Conservation (phyloP, 129 eudicot species). For the Flaveria sonorensis region DNA sequence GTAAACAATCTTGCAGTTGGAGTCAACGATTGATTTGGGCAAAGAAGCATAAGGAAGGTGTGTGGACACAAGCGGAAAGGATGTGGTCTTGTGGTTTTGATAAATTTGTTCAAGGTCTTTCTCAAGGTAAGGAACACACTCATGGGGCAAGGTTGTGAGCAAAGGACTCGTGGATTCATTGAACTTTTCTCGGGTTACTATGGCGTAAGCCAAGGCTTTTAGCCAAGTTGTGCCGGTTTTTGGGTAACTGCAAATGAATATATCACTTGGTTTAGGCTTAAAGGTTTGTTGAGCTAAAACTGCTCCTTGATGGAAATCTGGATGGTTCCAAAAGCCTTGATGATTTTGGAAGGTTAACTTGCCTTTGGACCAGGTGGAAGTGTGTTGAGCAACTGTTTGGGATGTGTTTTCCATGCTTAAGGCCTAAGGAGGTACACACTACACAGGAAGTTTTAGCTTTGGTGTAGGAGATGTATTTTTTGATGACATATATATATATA, state of each 20-base stretch:
- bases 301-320: not conserved
- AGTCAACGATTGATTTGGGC: slow-evolving; percentile 23
- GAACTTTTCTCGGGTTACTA: slow-evolving; percentile 17
- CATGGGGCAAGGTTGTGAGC: slow-evolving; percentile 27
- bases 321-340: slow-evolving; percentile 32
- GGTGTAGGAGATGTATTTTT: too few relatives aligned
- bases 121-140: slow-evolving; percentile 20
- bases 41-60: slow-evolving; percentile 39
- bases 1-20: slow-evolving; percentile 40
- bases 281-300: slow-evolving; percentile 32
- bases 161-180: slow-evolving; percentile 23
- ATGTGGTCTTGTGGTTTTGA: not conserved
- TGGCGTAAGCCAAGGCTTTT: slow-evolving; percentile 39
- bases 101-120: not conserved
- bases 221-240: slow-evolving; percentile 54
- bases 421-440: too few relatives aligned
- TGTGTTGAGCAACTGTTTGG: not conserved
- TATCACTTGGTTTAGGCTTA: slow-evolving; percentile 24
- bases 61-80: slow-evolving; percentile 29
- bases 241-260: slow-evolving; percentile 26
- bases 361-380: slow-evolving; percentile 24
- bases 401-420: too few relatives aligned
- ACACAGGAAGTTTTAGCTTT: too few relatives aligned
- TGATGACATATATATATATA: too few relatives aligned
- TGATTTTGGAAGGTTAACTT: slow-evolving; percentile 1